These are phyloP conservation scores for Fusarium clavum DNA, from an alignment of 2,329 filamentous ascomycete genomes.

Conservation along the genomic window DNA sequence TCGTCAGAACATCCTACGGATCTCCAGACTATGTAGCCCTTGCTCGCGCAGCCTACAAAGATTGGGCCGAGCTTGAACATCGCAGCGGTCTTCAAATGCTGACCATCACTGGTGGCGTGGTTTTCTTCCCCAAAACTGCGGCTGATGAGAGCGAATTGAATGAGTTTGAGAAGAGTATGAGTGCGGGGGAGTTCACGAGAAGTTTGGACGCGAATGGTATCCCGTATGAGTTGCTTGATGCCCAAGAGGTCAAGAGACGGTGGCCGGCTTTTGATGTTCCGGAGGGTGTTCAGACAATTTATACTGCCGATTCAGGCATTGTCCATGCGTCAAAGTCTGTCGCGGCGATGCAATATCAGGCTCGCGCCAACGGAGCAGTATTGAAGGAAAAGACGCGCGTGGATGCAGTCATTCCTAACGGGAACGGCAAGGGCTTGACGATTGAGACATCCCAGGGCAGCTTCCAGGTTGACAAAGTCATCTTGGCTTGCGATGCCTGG, in stretches of 20 bases:
- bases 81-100: constrained; percentile 33
- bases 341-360: constrained; percentile 27
- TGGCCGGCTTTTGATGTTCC: constrained; percentile 42
- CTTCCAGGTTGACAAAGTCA: constrained; percentile 27
- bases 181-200: neutral
- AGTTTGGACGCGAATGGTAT: constrained; percentile 31
- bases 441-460: constrained; percentile 19
- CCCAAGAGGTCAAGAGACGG: constrained; percentile 23
- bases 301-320: constrained; percentile 42
- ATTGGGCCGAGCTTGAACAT: constrained; percentile 40
- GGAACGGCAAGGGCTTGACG: neutral
- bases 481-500: constrained; percentile 33
- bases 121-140: constrained; percentile 33
- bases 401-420: constrained; percentile 3
- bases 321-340: constrained; percentile 35
- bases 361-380: constrained; percentile 19
- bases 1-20: constrained; percentile 41
- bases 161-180: constrained; percentile 24
- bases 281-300: constrained; percentile 27
- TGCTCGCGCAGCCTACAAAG: constrained; percentile 40
- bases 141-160: neutral
- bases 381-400: constrained; percentile 27
- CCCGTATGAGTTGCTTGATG: constrained; percentile 36
- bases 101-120: constrained; percentile 41
- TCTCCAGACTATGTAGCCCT: constrained; percentile 42